Base-by-base conservation (phyloP, 2,329 filamentous ascomycete species). In the Plenodomus lindquistii region DNA sequence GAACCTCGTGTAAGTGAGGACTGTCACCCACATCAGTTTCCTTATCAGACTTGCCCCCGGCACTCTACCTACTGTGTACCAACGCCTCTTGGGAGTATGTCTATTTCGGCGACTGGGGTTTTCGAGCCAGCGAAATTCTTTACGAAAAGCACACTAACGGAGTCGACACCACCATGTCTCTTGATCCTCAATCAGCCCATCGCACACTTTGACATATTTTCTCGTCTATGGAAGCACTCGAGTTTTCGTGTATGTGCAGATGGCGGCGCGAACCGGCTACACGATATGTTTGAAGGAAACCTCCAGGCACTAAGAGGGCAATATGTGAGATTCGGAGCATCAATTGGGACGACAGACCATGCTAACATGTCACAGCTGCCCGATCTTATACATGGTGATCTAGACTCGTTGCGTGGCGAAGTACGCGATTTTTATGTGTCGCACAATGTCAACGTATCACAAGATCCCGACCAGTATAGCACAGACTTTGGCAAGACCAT, bases 401-500 rank as follows among this genome's bases (percentile, higher is more conserved):
- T 99, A 9, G 94, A 99, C 75, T 97, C 93, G 3, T 77, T 97
- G 16, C 75, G 75, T 2, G 77, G 83, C 9, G 73, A 82, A 11
- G 81, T 88, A 10, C 79, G 79, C 43, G 63, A 79, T n/a, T 87
- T 88, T 72, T 96, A 92, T 73, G 77, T 81, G 27, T 74, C 77
- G 18, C 78, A 80, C 43, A 71, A 78, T 21, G 81, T 90, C 2
- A 66, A 78, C 11, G 78, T 97, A 44, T 79, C 90, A 55, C 77
- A 85, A 60, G 85, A 93, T 55, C 70, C 79, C n/a, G 89, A 95
- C 67, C 90, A 97, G 72, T 83, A 95, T 60, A 88, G 86, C 17
- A 96, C 94, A 21, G 94, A 99, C 71, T 96, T 97, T 62, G 86
- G 83, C 61, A 99, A 99, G 58, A 72, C 69, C n/a, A 77, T 89